phyloP scores from a whole-genome alignment of 1,284 basidiomycete species.

The Microbotryum scabiosae region DNA sequence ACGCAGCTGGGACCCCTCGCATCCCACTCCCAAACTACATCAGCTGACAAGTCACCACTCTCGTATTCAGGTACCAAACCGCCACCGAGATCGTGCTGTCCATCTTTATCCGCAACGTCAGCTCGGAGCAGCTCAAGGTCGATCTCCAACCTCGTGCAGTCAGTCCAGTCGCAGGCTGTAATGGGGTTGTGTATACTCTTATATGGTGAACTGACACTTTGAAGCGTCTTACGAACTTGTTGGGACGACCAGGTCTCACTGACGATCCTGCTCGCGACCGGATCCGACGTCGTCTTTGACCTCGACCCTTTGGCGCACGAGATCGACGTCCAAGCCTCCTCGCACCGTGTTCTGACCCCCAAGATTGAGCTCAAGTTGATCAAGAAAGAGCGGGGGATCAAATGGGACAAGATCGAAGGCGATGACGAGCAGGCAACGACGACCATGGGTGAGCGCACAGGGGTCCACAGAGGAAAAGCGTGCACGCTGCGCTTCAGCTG shows the following conservation, averaged over 20 bases:
- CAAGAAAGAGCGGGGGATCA: slow-evolving; percentile 52
- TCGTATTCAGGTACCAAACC: slow-evolving; percentile 31
- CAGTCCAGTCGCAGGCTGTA: not conserved
- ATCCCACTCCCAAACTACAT: not conserved
- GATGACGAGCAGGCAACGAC: slow-evolving; percentile 39
- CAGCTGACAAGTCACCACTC: not conserved
- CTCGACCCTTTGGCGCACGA: slow-evolving; percentile 71
- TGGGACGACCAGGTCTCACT: slow-evolving; percentile 30
- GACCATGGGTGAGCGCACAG: slow-evolving; percentile 27
- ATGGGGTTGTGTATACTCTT: not conserved
- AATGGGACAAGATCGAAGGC: slow-evolving; percentile 69
- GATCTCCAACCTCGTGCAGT: slow-evolving; percentile 25
- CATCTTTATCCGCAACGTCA: slow-evolving; percentile 34
- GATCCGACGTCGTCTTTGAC: slow-evolving; percentile 33
- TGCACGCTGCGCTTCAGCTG: not conserved
- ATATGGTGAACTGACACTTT: not conserved
- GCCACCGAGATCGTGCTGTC: slow-evolving; percentile 30
- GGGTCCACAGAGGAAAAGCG: not conserved
- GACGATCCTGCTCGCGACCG: slow-evolving; percentile 33
- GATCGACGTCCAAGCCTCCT: slow-evolving; percentile 58
- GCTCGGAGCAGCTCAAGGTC: slow-evolving; percentile 27
- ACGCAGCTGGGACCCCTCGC: not conserved
- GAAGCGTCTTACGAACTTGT: not conserved
- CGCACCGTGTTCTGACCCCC: slow-evolving; percentile 64
- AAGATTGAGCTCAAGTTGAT: slow-evolving; percentile 68